phyloP scores from a whole-genome alignment of 164 flowering plant genomes.

The Sextonia rubra region DNA sequence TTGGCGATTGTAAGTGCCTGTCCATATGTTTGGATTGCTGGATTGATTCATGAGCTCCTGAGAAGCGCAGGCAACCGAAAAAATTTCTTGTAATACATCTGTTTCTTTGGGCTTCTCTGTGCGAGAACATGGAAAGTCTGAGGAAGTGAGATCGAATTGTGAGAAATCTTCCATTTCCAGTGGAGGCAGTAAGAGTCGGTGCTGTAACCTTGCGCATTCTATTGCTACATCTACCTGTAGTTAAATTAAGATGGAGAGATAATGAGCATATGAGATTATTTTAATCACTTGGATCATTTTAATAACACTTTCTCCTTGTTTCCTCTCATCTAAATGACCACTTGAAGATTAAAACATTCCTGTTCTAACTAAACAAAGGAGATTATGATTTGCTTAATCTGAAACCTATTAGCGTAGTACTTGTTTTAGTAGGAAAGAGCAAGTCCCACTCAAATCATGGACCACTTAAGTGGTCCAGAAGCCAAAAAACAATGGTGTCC shows the following conservation, averaged over 20 bases:
- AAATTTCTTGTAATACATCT: conserved; percentile 61
- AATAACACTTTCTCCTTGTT: neutral
- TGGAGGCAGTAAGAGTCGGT: conserved; percentile 60
- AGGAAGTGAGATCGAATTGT: conserved; percentile 22
- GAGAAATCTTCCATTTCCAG: conserved; percentile 60
- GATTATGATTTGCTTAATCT: no score
- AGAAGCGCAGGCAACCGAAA: conserved; percentile 66
- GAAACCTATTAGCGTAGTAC: no score
- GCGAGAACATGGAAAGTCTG: conserved; percentile 18
- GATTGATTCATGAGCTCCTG: conserved; percentile 43
- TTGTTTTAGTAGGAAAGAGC: no score
- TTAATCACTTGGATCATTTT: neutral
- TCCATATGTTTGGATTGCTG: conserved; percentile 26
- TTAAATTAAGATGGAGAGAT: neutral
- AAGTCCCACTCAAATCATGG: no score
- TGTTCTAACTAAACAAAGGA: no score
- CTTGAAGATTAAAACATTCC: no score
- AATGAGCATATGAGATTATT: neutral
- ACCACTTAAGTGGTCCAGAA: no score
- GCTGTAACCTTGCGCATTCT: conserved; percentile 81
- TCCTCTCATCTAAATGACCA: no score
- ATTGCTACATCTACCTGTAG: conserved; percentile 71
- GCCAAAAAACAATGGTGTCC: no score
- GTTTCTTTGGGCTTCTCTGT: conserved; percentile 19
- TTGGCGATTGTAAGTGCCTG: conserved; percentile 19